Conservation (phyloP, 768 basidiomycete species). For the Gymnopilus dilepis region DNA sequence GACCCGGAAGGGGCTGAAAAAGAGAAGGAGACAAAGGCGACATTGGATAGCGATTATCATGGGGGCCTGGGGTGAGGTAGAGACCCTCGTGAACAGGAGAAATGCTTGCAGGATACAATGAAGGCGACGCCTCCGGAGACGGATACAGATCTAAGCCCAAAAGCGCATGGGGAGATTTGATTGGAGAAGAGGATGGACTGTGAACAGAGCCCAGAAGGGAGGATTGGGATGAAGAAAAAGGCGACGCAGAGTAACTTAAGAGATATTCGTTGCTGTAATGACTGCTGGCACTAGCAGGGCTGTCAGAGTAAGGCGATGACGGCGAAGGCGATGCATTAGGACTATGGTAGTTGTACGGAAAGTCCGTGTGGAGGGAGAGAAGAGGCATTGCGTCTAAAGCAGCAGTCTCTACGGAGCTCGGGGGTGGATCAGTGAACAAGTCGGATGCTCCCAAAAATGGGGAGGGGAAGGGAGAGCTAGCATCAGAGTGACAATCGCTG, state of each 20-base stretch:
- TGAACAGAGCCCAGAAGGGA: background rate
- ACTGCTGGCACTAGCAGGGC: background rate
- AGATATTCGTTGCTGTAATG: background rate
- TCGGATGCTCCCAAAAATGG: background rate
- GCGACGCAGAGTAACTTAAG: background rate
- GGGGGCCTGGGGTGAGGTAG: background rate
- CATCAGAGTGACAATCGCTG: background rate
- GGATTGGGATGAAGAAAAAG: background rate
- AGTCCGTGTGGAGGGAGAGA: background rate
- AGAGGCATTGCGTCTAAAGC: background rate
- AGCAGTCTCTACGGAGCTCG: background rate
- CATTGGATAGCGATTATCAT: background rate
- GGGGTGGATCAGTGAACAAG: background rate
- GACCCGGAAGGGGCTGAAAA: background rate
- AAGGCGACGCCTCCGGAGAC: background rate
- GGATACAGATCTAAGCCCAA: background rate
- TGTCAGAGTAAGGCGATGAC: background rate
- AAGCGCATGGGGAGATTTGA: background rate
- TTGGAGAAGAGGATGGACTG: background rate
- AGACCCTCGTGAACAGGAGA: background rate
- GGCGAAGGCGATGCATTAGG: background rate
- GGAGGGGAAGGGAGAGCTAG: slow-evolving; percentile 2
- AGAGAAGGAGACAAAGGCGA: background rate
- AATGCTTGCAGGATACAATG: background rate
- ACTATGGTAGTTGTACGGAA: background rate